Conservation (phyloP, 805 yeast species). For the Saccharomycopsis javanensis region DNA sequence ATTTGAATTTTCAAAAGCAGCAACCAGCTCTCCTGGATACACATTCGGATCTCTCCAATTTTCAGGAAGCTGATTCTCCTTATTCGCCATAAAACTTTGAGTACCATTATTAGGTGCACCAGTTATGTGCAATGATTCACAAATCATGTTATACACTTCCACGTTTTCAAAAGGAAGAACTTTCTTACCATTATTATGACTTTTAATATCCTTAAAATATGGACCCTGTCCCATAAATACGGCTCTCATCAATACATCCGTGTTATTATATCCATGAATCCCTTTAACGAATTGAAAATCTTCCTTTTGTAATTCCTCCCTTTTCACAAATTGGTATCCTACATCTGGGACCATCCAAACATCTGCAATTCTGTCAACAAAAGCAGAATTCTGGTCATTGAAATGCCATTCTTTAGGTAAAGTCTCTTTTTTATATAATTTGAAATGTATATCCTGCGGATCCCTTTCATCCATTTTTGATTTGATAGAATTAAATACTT, state of each 20-base stretch:
- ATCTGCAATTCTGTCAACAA: conserved; percentile 64
- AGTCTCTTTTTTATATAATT: conserved; percentile 45
- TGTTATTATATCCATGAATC: conserved; percentile 77
- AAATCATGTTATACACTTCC: conserved; percentile 64
- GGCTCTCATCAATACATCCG: conserved; percentile 74
- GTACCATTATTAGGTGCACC: conserved; percentile 59
- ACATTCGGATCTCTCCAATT: conserved; percentile 37
- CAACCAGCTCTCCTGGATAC: conserved; percentile 34
- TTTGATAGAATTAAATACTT: conserved; percentile 35
- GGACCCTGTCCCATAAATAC: conserved; percentile 78
- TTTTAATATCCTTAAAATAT: conserved; percentile 36
- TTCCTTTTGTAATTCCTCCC: conserved; percentile 32
- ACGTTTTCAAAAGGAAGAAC: conserved; percentile 59
- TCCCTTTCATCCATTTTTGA: conserved; percentile 28
- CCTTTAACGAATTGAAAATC: conserved; percentile 49
- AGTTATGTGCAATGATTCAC: conserved; percentile 45
- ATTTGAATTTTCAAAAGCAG: conserved; percentile 36
- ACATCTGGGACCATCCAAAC: conserved; percentile 77
- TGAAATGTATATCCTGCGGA: conserved; percentile 29
- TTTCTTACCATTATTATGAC: conserved; percentile 23
- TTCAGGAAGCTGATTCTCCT: conserved; percentile 26
- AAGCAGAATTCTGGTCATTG: conserved; percentile 25
- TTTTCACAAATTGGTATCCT: conserved; percentile 68
- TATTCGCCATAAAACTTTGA: conserved; percentile 20
- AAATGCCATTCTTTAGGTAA: conserved; percentile 33